phyloP scores from a whole-genome alignment of 306 rosid genomes.

The Cicer bijugum region DNA sequence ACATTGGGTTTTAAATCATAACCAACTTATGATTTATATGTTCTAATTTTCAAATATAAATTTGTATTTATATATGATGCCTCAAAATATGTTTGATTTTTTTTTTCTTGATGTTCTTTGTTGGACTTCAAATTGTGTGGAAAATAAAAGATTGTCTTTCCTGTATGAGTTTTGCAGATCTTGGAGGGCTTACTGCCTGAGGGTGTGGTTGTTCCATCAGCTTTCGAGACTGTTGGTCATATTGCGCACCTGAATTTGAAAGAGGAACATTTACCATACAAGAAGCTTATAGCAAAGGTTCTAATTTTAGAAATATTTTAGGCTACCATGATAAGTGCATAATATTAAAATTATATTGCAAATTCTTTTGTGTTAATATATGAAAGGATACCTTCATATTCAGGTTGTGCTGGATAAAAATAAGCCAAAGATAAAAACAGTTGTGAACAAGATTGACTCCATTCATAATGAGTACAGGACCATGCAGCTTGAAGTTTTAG shows the following conservation, averaged over 20 bases:
- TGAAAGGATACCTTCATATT: slow-evolving; percentile 40
- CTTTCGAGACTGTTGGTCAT: slow-evolving; percentile 91
- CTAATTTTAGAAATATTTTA: slow-evolving; percentile 10
- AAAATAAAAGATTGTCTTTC: slow-evolving; percentile 18
- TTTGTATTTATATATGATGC: slow-evolving; percentile 18
- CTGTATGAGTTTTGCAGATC: slow-evolving; percentile 59
- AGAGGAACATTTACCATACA: slow-evolving; percentile 83
- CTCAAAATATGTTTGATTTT: slow-evolving; percentile 18
- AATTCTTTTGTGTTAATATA: slow-evolving; percentile 35
- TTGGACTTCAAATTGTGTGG: slow-evolving; percentile 27
- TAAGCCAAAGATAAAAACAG: slow-evolving; percentile 86
- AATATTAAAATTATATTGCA: slow-evolving; percentile 20
- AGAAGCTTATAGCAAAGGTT: slow-evolving; percentile 89
- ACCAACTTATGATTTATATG: slow-evolving; percentile 3
- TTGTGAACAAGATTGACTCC: slow-evolving; percentile 80
- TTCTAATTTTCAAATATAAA: slow-evolving; percentile 28
- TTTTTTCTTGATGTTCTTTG: slow-evolving; percentile 9
- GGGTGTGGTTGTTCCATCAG: slow-evolving; percentile 73
- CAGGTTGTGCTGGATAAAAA: slow-evolving; percentile 95
- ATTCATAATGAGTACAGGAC: slow-evolving; percentile 91
- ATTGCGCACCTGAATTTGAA: slow-evolving; percentile 88
- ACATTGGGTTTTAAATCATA: slow-evolving; percentile 21
- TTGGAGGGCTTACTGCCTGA: slow-evolving; percentile 81
- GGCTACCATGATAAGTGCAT: slow-evolving; percentile 8
- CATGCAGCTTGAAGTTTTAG: slow-evolving; percentile 95